Percentiles rank a stretch among this genome's conserved stretches.
Evolutionary conservation across 805 yeast genomes (phyloP).

Genomic region (Saccharomycopsis sp.): DNA sequence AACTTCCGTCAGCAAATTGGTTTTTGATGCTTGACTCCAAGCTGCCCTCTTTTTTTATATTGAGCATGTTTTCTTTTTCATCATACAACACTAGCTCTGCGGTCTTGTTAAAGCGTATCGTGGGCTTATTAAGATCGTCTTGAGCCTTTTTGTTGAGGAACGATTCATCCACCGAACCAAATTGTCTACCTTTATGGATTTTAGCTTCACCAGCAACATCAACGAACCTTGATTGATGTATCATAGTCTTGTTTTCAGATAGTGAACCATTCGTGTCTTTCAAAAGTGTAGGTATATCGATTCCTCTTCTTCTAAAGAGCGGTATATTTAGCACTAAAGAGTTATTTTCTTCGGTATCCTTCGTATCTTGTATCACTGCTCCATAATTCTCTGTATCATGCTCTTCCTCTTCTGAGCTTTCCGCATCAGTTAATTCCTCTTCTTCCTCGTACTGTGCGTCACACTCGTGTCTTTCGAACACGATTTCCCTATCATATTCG

Average conservation of each 20-base stretch:
- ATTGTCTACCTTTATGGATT: neutral
- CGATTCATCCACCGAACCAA: neutral
- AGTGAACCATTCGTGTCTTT: neutral
- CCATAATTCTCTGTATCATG: neutral
- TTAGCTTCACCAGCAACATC: neutral
- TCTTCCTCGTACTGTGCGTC: no score
- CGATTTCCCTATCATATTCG: neutral
- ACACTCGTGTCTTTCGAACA: no score
- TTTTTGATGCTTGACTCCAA: neutral
- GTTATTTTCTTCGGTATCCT: neutral
- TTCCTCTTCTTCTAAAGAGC: neutral
- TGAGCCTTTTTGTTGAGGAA: neutral
- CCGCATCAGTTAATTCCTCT: no score
- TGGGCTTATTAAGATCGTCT: constrained; percentile 3
- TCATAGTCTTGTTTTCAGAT: neutral
- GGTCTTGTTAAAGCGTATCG: constrained; percentile 14
- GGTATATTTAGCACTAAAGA: neutral
- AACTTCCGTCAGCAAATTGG: neutral
- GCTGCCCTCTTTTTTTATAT: neutral
- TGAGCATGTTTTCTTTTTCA: constrained; percentile 3
- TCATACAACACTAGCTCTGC: constrained; percentile 18
- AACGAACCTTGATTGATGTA: neutral
- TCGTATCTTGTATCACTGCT: neutral
- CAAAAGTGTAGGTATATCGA: neutral
- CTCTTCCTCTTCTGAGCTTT: no score